These are phyloP conservation scores for Cytospora mali DNA, from an alignment of 2,329 filamentous ascomycete species.

Conservation along the genomic window DNA sequence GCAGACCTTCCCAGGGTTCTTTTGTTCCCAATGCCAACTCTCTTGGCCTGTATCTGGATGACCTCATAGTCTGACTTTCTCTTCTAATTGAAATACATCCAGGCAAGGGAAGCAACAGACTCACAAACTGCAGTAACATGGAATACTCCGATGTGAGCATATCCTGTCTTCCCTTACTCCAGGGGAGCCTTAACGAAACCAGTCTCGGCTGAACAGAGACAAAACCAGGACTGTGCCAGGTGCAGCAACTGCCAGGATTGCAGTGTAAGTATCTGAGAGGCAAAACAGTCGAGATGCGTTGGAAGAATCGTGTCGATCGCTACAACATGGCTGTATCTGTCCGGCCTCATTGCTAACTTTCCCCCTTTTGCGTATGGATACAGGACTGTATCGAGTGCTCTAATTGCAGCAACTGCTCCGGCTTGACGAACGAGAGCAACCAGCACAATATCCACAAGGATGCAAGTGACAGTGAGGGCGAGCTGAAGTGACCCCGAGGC, in stretches of 20 bases:
- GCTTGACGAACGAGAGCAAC: slow-evolving; percentile 15
- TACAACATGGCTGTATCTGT: not conserved
- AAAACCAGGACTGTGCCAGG: slow-evolving; percentile 5
- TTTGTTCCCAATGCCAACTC: no score
- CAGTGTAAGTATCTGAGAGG: not conserved
- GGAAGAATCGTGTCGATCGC: no score
- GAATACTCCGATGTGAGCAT: slow-evolving; percentile 6
- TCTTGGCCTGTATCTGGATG: no score
- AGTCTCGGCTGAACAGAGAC: not conserved
- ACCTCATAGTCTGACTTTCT: no score
- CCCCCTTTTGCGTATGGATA: not conserved
- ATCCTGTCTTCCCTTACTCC: not conserved
- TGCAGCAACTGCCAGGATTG: slow-evolving; percentile 18
- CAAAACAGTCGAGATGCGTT: not conserved
- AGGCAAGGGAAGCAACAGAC: slow-evolving; percentile 3
- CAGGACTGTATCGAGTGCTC: slow-evolving; percentile 22
- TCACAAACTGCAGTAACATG: slow-evolving; percentile 22
- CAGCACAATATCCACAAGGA: slow-evolving; percentile 16
- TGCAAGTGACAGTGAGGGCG: not conserved
- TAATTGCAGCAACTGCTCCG: slow-evolving; percentile 25
- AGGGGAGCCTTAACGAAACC: not conserved
- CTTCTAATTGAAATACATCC: not conserved
- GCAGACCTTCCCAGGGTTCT: not conserved
- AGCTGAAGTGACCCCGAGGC: slow-evolving; percentile 9
- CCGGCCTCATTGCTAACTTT: not conserved